These are phyloP conservation scores for Pichia terricola DNA, from an alignment of 1,139 yeast species.

Conservation along the genomic window DNA sequence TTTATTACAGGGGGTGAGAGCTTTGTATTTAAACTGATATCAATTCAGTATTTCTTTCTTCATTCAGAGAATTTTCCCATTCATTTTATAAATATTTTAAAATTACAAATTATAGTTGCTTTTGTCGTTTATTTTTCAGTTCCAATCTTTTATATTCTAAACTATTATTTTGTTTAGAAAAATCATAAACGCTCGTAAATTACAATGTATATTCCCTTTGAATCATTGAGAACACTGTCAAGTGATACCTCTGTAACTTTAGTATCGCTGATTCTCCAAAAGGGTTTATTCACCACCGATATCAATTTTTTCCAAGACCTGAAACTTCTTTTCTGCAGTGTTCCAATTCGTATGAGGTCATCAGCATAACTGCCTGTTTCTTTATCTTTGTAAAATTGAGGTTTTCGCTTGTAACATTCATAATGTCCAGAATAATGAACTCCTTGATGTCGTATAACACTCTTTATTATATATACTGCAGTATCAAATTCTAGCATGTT, in stretches of 20 bases:
- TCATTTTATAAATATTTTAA: no score
- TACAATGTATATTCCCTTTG: conserved; percentile 70
- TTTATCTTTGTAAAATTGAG: conserved; percentile 40
- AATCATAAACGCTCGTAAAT: conserved; percentile 45
- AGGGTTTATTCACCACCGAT: conserved; percentile 49
- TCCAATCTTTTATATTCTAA: no score
- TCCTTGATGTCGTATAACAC: conserved; percentile 79
- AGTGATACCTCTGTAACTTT: conserved; percentile 54
- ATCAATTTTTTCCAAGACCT: conserved; percentile 31
- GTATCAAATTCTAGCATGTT: conserved; percentile 20
- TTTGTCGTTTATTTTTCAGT: no score
- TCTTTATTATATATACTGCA: conserved; percentile 52
- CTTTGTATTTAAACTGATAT: neutral
- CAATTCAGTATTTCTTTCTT: neutral
- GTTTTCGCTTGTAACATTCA: conserved; percentile 68
- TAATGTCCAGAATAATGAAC: conserved; percentile 88
- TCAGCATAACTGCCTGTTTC: neutral
- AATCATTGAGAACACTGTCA: conserved; percentile 55
- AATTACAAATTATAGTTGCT: no score
- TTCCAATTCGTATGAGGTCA: neutral
- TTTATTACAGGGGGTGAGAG: conserved; percentile 9
- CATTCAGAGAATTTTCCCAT: neutral
- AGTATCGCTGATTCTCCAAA: conserved; percentile 84
- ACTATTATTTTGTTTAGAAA: no score
- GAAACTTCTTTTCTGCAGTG: neutral